Conservation (phyloP, 129 eudicot genomes). For the Deinandra increscens region DNA sequence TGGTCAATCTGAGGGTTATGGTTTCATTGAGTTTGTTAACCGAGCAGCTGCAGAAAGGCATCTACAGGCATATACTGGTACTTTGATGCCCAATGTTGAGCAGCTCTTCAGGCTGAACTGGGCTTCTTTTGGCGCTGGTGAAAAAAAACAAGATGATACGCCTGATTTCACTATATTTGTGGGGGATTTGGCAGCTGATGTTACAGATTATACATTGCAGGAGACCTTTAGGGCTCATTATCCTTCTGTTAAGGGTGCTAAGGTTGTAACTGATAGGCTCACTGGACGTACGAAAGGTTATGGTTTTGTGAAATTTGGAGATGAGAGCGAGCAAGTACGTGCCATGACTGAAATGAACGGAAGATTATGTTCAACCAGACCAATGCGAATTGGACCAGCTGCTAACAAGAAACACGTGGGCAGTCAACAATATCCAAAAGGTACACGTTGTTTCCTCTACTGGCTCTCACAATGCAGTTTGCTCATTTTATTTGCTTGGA, state of each 20-base stretch:
- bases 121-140: constrained; percentile 90
- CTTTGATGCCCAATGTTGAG: constrained; percentile 75
- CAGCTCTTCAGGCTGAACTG: constrained; percentile 76
- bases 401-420: constrained; percentile 59
- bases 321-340: constrained; percentile 82
- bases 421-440: constrained; percentile 58
- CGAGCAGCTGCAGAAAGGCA: constrained; percentile 77
- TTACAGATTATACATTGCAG: constrained; percentile 77
- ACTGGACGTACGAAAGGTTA: constrained; percentile 88
- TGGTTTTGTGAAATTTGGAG: constrained; percentile 92
- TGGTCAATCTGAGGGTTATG: constrained; percentile 85
- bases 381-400: constrained; percentile 94
- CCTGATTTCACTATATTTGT: constrained; percentile 77
- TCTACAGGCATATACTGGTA: constrained; percentile 69
- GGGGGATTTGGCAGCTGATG: constrained; percentile 94
- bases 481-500: background rate
- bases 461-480: background rate
- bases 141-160: constrained; percentile 60
- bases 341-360: constrained; percentile 99
- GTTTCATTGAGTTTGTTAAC: constrained; percentile 68
- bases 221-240: constrained; percentile 87
- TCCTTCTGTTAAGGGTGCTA: constrained; percentile 80
- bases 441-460: constrained; percentile 30
- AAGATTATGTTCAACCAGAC: constrained; percentile 67
- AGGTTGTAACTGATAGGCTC: constrained; percentile 79